phyloP scores from a whole-genome alignment of 1,139 yeast species.

The Scheffersomyces titani region DNA sequence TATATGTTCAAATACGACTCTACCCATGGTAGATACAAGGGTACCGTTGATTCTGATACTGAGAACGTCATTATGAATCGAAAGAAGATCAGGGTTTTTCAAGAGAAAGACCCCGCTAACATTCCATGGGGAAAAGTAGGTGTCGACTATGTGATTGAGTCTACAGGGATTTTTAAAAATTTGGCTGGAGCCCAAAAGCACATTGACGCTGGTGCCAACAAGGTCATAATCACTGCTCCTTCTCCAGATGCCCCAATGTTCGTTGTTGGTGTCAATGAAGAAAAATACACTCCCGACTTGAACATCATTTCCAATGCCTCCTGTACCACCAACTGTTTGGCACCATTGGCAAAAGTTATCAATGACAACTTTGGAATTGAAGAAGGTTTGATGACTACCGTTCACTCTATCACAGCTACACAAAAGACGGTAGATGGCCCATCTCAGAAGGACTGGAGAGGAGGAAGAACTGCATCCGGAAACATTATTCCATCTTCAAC shows the following conservation, averaged over 20 bases:
- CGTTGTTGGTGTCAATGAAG: conserved; percentile 22
- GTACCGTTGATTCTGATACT: conserved; percentile 17
- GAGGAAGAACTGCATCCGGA: conserved; percentile 23
- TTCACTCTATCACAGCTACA: conserved; percentile 24
- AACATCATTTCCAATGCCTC: conserved; percentile 22
- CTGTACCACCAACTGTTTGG: conserved; percentile 26
- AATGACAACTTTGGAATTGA: conserved; percentile 22
- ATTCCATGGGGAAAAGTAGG: conserved; percentile 25
- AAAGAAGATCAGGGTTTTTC: conserved; percentile 18
- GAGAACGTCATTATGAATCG: conserved; percentile 19
- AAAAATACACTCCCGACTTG: conserved; percentile 17
- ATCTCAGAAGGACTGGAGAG: conserved; percentile 27
- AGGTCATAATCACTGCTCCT: conserved; percentile 24
- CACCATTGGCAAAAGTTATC: conserved; percentile 23
- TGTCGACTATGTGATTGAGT: conserved; percentile 22
- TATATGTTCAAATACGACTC: conserved; percentile 28
- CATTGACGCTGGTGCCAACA: conserved; percentile 24
- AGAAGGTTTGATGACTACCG: conserved; percentile 26
- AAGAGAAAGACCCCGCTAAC: conserved; percentile 21
- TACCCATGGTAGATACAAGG: conserved; percentile 21
- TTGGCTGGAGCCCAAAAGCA: conserved; percentile 23
- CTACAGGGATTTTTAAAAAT: conserved; percentile 24
- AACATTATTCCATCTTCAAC: conserved; percentile 25
- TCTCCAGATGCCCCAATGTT: conserved; percentile 26
- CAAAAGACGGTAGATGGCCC: conserved; percentile 26